These are phyloP conservation scores for Oryza officinalis DNA, from an alignment of 176 grass and related monocot species.

Conservation along the genomic window DNA sequence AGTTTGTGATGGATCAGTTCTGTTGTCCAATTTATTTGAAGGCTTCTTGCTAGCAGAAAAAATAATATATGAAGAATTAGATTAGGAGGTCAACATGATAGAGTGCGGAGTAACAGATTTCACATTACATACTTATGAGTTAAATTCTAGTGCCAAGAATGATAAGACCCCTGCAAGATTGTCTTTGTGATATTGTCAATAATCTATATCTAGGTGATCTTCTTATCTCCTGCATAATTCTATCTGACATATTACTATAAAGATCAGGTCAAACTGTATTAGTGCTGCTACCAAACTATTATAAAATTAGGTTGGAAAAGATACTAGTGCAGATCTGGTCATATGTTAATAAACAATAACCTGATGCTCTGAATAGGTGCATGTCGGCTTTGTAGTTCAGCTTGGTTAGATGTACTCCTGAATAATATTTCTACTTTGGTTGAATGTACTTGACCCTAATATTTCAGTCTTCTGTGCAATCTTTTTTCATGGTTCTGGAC, in stretches of 20 bases:
- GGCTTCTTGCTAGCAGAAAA: background rate
- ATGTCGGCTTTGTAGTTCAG: background rate
- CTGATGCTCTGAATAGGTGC: background rate
- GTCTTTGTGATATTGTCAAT: background rate
- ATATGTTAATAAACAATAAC: conserved; percentile 13
- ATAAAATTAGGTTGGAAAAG: background rate
- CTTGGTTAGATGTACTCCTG: conserved; percentile 10
- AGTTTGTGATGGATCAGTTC: conserved; percentile 18
- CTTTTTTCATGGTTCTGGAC: background rate
- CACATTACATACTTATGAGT: background rate
- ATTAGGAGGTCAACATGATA: background rate
- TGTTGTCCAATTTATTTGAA: background rate
- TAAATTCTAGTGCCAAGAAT: background rate
- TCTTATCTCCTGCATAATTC: conserved; percentile 3
- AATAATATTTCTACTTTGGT: background rate
- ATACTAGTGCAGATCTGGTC: background rate
- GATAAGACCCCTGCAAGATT: conserved; percentile 3
- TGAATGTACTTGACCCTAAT: background rate
- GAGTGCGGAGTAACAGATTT: background rate
- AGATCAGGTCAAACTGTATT: conserved; percentile 9
- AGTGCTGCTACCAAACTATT: background rate
- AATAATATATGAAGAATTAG: background rate
- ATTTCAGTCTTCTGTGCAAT: background rate
- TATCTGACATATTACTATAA: background rate
- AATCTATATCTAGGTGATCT: background rate